phyloP scores from a whole-genome alignment of 2,329 filamentous ascomycete species.

The Mycosphaerella arachidis region DNA sequence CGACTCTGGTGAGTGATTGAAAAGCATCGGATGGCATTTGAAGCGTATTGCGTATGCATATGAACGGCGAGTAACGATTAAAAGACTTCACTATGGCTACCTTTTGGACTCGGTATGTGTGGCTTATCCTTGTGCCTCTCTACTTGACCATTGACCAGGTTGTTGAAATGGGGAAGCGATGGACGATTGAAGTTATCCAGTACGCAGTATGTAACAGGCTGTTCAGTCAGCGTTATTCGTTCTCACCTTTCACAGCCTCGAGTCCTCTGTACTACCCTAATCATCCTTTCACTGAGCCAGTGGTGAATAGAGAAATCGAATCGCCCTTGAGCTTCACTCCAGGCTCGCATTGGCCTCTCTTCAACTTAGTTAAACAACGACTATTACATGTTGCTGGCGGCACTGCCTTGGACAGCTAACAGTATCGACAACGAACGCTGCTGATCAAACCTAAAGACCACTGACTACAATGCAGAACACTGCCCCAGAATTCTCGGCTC shows the following conservation, averaged over 20 bases:
- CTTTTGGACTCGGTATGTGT: too few relatives aligned
- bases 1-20: neutral
- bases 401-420: too few relatives aligned
- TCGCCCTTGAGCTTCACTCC: neutral
- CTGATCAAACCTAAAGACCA: neutral
- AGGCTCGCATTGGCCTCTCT: neutral
- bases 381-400: neutral
- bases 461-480: neutral
- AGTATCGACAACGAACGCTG: too few relatives aligned
- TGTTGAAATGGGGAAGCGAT: too few relatives aligned
- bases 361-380: neutral
- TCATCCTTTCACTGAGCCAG: neutral
- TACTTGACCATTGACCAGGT: too few relatives aligned
- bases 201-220: too few relatives aligned
- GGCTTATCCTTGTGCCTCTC: too few relatives aligned
- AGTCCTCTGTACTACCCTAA: neutral
- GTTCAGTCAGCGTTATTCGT: neutral
- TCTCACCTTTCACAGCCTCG: neutral
- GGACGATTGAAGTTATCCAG: too few relatives aligned
- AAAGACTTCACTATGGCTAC: too few relatives aligned
- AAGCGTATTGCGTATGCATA: neutral
- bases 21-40: neutral
- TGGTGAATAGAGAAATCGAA: neutral
- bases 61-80: neutral
- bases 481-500: neutral